Evolutionary conservation across 75 land plant species (phyloP), one percentile per base, ranked within the genome.

Genomic region (Cryptomeria japonica): DNA sequence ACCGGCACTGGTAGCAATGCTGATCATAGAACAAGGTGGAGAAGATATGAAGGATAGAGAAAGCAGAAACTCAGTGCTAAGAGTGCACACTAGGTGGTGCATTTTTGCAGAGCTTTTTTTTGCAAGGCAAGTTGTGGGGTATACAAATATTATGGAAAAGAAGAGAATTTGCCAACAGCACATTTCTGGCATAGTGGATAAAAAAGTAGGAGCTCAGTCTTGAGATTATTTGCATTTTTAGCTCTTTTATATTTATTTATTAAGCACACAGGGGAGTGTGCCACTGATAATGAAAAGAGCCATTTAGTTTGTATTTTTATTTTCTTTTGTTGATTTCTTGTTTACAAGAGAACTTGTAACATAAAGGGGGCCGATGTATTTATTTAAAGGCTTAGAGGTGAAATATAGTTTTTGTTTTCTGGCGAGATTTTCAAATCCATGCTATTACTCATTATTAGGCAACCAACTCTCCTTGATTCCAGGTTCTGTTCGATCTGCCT

Each of bases 21-120:
- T 82, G 84, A 46, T 46, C 84, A 82, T 41, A 82, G 84, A 41
- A 28, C 49, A 18, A 82, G 84, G 84, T 82, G 84, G 84, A 82
- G 84, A 51, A 82, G 84, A 82, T 44, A 82, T 11, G 51, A 82
- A 28, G 49, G n/a, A 46, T 82, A 82, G 51, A 44, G 5, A 46
- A 82, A 25, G 15, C 14, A 46, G 49, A 82, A 82, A 28, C 32
- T 82, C 84, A 28, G 49, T 38, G 41, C 12, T 46, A 8, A 38
- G 4, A 12, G 32, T 82, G 15, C 47, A 28, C 14, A 4, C 41
- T 41, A 19, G 84, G 51, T 15, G 25, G 51, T 42, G 84, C 51
- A 82, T 44, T 82, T 82, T 64, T 75, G 8, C 51, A 46, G 14
- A 38, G 49, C 46, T 31, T 28, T 18, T 82, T 79, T 44, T 37